These are phyloP conservation scores for Onygenales sp. DNA, from an alignment of 2,329 filamentous ascomycete genomes.

Conservation along the genomic window DNA sequence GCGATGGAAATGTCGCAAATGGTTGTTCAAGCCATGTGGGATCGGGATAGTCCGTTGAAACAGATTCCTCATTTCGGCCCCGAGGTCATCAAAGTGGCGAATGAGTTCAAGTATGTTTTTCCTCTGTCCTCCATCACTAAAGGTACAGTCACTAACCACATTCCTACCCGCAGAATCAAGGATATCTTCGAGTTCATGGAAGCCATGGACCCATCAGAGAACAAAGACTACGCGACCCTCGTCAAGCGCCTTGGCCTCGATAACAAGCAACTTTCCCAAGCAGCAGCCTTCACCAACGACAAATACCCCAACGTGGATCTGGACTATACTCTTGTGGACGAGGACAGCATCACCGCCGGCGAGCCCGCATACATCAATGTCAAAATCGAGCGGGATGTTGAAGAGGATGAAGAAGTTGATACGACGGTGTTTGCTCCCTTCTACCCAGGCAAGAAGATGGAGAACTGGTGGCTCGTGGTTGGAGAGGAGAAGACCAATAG, in stretches of 20 bases:
- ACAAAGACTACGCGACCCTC: constrained; percentile 67
- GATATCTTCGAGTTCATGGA: constrained; percentile 99
- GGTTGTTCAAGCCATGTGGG: constrained; percentile 99
- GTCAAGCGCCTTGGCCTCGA: constrained; percentile 69
- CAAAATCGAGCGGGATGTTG: constrained; percentile 72
- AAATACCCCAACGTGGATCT: constrained; percentile 94
- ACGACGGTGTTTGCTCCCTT: constrained; percentile 88
- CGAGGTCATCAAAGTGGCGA: constrained; percentile 72
- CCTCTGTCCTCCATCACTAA: not conserved
- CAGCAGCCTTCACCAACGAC: constrained; percentile 90
- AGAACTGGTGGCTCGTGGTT: constrained; percentile 98
- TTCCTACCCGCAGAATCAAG: constrained; percentile 54
- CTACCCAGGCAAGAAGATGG: constrained; percentile 83
- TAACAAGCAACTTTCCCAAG: constrained; percentile 73
- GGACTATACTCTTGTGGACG: constrained; percentile 75
- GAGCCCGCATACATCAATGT: constrained; percentile 75
- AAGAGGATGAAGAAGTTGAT: constrained; percentile 65
- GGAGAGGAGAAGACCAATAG: constrained; percentile 84
- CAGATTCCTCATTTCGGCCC: constrained; percentile 92
- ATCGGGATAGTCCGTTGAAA: constrained; percentile 90
- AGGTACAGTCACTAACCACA: constrained; percentile 18
- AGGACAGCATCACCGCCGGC: constrained; percentile 69
- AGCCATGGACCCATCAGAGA: constrained; percentile 92
- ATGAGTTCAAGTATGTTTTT: constrained; percentile 59
- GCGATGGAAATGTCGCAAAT: constrained; percentile 99